These are phyloP conservation scores for Tephrocybe rancida DNA, from an alignment of 768 basidiomycete species.

Conservation along the genomic window DNA sequence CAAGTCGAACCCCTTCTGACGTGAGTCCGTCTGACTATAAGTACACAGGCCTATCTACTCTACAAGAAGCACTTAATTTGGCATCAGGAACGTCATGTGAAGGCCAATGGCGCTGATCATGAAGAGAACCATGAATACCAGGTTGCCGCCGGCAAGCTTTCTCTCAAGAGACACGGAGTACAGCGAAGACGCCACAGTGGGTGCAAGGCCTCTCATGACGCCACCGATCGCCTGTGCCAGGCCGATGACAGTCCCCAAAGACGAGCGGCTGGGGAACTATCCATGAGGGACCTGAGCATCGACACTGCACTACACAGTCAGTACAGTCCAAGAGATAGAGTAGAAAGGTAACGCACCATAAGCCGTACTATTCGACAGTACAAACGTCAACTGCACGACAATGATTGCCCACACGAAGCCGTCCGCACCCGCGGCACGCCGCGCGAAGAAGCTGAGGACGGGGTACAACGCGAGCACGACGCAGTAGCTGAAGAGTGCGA, in stretches of 20 bases:
- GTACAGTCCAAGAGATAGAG: not conserved
- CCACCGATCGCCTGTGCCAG: slow-evolving; percentile 56
- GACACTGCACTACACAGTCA: slow-evolving; percentile 39
- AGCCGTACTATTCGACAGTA: slow-evolving; percentile 29
- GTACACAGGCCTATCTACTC: not conserved
- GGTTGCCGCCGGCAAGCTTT: slow-evolving; percentile 46
- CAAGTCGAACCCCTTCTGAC: too few relatives aligned
- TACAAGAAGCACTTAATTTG: slow-evolving; percentile 7
- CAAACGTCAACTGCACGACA: slow-evolving; percentile 31
- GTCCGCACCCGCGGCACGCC: slow-evolving; percentile 34
- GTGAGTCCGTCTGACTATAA: too few relatives aligned
- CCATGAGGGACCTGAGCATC: slow-evolving; percentile 47
- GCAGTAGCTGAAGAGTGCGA: slow-evolving; percentile 29
- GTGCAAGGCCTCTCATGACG: slow-evolving; percentile 51
- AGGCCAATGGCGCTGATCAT: slow-evolving; percentile 26
- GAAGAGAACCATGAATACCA: slow-evolving; percentile 41
- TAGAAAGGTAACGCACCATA: slow-evolving; percentile 34
- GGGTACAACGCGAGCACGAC: slow-evolving; percentile 35
- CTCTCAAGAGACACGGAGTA: slow-evolving; percentile 53
- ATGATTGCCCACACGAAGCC: slow-evolving; percentile 31
- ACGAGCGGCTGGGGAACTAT: slow-evolving; percentile 38
- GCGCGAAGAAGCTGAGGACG: slow-evolving; percentile 33
- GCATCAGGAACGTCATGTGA: slow-evolving; percentile 26
- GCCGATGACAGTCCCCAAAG: slow-evolving; percentile 57
- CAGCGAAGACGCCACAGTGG: slow-evolving; percentile 55